phyloP scores from a whole-genome alignment of 2,329 filamentous ascomycete genomes.

The Diaporthe nobilis region DNA sequence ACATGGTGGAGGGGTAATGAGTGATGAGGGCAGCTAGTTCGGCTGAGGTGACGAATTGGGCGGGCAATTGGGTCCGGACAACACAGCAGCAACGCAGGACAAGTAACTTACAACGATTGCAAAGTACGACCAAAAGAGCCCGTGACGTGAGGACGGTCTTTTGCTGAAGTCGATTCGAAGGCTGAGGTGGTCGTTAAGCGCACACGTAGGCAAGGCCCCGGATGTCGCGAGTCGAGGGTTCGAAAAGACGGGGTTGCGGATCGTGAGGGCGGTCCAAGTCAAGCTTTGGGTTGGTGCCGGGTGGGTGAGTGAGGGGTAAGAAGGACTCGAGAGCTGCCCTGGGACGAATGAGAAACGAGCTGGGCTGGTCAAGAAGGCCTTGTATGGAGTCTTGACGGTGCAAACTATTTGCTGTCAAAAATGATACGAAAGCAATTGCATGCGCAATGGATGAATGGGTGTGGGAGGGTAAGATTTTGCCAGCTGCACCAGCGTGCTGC shows the following conservation, averaged over 20 bases:
- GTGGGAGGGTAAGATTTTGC: conserved; percentile 28
- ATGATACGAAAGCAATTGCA: conserved; percentile 10
- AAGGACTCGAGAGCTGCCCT: conserved; percentile 33
- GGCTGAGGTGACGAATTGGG: background rate
- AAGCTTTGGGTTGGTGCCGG: conserved; percentile 32
- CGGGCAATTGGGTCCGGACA: conserved; percentile 6
- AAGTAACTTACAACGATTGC: conserved; percentile 17
- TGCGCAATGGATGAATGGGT: conserved; percentile 11
- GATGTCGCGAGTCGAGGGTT: conserved; percentile 19
- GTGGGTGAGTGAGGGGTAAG: conserved; percentile 37
- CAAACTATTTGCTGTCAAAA: conserved; percentile 34
- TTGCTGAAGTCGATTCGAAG: background rate
- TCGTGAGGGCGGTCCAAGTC: conserved; percentile 30
- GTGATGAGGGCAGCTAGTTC: conserved; percentile 3
- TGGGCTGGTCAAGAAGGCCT: conserved; percentile 6
- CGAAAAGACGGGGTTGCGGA: conserved; percentile 22
- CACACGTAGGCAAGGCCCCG: conserved; percentile 11
- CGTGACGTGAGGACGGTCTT: background rate
- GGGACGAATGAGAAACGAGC: conserved; percentile 25
- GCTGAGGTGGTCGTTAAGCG: background rate
- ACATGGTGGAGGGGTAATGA: conserved; percentile 30
- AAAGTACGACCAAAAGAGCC: background rate
- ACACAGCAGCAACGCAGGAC: background rate
- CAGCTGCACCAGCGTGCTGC: conserved; percentile 30
- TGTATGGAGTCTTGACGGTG: conserved; percentile 7